A percentile compares a stretch with the other conserved stretches of the same genome.
Evolutionary conservation across 495 filamentous ascomycete species (phyloP).

Genomic region (Penicillium arizonense): DNA sequence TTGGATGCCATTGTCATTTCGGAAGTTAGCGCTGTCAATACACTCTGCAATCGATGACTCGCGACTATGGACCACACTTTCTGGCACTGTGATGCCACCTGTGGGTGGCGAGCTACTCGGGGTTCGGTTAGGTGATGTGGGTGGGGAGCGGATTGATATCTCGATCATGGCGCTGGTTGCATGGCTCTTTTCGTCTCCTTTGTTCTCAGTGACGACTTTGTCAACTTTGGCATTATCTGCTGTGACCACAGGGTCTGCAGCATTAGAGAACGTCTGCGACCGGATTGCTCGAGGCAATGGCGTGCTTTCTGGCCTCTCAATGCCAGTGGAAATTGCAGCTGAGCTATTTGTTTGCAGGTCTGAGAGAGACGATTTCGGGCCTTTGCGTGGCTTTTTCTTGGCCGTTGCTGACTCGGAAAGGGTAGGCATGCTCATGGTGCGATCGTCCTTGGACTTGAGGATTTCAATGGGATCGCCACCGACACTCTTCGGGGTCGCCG

Average conservation of each 20-base stretch:
- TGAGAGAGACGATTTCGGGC: constrained; percentile 20
- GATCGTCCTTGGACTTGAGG: constrained; percentile 49
- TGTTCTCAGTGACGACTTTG: constrained; percentile 39
- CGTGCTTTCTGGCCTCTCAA: constrained; percentile 33
- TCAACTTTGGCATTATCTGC: constrained; percentile 63
- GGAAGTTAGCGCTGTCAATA: constrained; percentile 23
- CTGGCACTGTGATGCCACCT: constrained; percentile 27
- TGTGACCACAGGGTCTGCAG: constrained; percentile 61
- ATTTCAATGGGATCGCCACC: constrained; percentile 30
- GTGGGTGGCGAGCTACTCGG: constrained; percentile 51
- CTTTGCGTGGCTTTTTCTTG: constrained; percentile 35
- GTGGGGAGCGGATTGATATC: constrained; percentile 61
- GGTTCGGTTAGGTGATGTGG: constrained; percentile 53
- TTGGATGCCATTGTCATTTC: constrained; percentile 14
- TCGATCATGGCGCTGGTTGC: constrained; percentile 64
- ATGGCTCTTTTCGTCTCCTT: constrained; percentile 48
- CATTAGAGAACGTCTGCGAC: constrained; percentile 62
- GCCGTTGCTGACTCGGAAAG: constrained; percentile 31
- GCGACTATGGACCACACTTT: constrained; percentile 25
- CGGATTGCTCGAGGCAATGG: constrained; percentile 56
- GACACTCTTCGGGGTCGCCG: constrained; percentile 37
- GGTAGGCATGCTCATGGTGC: constrained; percentile 58
- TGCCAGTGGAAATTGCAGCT: constrained; percentile 36
- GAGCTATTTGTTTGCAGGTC: constrained; percentile 26
- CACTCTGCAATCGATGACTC: constrained; percentile 35